phyloP scores from a whole-genome alignment of 768 basidiomycete genomes.

The Lactifluus rugatus region DNA sequence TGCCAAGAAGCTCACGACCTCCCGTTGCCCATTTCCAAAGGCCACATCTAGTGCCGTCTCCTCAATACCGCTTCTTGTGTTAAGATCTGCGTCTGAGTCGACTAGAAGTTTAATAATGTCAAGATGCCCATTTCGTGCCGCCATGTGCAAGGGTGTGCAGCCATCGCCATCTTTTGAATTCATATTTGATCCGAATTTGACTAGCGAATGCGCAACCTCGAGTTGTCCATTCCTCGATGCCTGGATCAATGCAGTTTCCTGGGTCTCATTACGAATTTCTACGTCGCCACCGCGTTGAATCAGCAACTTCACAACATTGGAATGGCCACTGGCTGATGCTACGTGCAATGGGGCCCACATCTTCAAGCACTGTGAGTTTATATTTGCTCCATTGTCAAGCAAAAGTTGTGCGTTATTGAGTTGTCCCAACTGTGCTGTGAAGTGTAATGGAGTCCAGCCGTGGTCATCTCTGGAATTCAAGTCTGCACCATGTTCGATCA shows the following conservation, averaged over 20 bases:
- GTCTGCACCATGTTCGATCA: no score
- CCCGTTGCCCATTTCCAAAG: not conserved
- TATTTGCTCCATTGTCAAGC: no score
- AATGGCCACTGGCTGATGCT: not conserved
- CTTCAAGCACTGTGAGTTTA: no score
- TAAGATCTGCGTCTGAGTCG: not conserved
- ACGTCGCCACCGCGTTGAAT: not conserved
- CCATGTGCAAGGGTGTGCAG: not conserved
- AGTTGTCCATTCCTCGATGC: not conserved
- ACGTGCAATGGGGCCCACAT: not conserved
- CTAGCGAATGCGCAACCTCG: not conserved
- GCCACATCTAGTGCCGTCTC: not conserved
- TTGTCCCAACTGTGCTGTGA: no score
- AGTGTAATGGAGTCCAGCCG: no score
- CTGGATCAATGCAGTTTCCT: not conserved
- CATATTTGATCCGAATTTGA: not conserved
- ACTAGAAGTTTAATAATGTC: not conserved
- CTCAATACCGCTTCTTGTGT: not conserved
- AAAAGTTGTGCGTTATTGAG: no score
- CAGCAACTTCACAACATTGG: not conserved
- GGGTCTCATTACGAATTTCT: accelerated
- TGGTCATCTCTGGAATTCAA: no score
- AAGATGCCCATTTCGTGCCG: not conserved
- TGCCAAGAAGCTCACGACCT: not conserved
- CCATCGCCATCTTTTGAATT: not conserved